These are phyloP conservation scores for Dioscorea zingiberensis DNA, from an alignment of 106 monocot species.

Conservation along the genomic window DNA sequence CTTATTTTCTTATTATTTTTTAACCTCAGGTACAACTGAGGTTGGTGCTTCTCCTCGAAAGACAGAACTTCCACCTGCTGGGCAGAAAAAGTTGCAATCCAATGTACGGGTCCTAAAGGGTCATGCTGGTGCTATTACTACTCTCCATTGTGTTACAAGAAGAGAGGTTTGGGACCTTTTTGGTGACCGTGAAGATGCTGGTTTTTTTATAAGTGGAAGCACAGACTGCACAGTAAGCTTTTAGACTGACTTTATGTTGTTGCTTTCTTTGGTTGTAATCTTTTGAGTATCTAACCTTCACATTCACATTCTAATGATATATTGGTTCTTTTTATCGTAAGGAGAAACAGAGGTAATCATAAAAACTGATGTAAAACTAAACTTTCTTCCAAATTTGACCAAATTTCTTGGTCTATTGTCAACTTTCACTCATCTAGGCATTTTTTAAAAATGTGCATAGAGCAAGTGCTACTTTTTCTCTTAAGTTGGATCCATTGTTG, in stretches of 20 bases:
- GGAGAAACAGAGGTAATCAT: no score
- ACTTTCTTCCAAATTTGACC: no score
- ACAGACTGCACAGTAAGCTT: conserved; percentile 76
- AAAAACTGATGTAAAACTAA: no score
- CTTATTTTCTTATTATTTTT: background rate
- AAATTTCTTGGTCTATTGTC: no score
- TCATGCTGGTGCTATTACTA: conserved; percentile 86
- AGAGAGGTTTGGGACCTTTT: conserved; percentile 99
- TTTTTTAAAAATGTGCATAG: no score
- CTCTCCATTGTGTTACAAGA: conserved; percentile 95
- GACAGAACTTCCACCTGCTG: conserved; percentile 37
- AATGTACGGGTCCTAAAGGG: conserved; percentile 76
- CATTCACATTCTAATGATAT: no score
- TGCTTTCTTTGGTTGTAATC: background rate
- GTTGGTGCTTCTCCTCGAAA: conserved; percentile 27
- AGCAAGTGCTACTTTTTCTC: no score
- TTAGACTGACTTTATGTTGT: background rate
- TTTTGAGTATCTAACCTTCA: no score
- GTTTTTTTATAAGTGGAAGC: conserved; percentile 98
- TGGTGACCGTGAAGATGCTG: conserved; percentile 99
- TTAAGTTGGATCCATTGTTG: no score
- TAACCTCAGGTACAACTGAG: conserved; percentile 11
- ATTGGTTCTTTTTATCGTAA: no score
- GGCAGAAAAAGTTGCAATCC: conserved; percentile 84
- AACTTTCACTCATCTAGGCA: no score